Evolutionary conservation across 768 basidiomycete genomes (phyloP).

Genomic region (Hygrophorus russula): DNA sequence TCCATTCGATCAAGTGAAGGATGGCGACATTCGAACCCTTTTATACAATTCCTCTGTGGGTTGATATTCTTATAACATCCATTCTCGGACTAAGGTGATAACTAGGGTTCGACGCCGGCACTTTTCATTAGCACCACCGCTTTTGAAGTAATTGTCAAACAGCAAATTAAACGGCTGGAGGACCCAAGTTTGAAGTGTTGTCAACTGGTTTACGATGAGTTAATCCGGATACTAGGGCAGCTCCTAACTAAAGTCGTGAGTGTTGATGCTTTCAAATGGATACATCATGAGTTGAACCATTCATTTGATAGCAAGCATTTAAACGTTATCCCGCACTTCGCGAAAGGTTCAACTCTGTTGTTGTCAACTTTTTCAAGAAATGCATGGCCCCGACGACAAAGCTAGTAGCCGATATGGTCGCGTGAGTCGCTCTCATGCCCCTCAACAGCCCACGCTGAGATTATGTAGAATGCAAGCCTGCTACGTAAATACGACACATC

Average conservation of each 20-base stretch:
- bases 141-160: conserved; percentile 98
- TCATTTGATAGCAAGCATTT: conserved; percentile 70
- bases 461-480: conserved; percentile 85
- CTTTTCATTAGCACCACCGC: conserved; percentile 95
- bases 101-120: conserved; percentile 86
- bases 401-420: conserved; percentile 84
- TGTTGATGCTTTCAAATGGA: conserved; percentile 9
- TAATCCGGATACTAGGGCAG: conserved; percentile 92
- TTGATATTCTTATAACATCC: background rate
- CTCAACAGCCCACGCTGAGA: background rate
- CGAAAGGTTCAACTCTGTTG: conserved; percentile 91
- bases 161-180: conserved; percentile 95
- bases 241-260: conserved; percentile 81
- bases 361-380: conserved; percentile 94
- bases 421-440: conserved; percentile 38
- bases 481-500: conserved; percentile 98
- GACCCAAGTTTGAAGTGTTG: conserved; percentile 92
- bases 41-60: conserved; percentile 92
- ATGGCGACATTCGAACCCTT: conserved; percentile 92
- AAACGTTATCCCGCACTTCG: conserved; percentile 92
- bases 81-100: background rate
- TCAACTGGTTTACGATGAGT: conserved; percentile 91
- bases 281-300: background rate
- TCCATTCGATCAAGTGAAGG: conserved; percentile 98
- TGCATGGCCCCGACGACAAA: conserved; percentile 93